phyloP scores from a whole-genome alignment of 2,329 filamentous ascomycete genomes.

The Podosphaera aphanis region DNA sequence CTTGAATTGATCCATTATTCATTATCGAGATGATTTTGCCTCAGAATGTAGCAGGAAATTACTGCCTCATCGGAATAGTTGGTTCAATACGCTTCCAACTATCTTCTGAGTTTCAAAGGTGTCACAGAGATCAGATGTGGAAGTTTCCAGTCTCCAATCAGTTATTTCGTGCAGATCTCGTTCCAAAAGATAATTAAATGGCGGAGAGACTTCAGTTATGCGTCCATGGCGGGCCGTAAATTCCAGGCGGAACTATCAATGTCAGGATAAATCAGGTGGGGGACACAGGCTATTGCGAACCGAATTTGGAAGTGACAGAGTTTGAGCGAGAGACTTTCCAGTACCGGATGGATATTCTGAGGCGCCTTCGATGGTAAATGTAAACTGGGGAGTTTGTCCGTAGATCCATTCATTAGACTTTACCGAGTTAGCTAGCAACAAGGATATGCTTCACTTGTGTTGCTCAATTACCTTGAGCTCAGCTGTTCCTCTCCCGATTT shows the following conservation, averaged over 20 bases:
- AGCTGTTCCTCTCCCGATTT: slow-evolving; percentile 35
- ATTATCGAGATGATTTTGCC: no score
- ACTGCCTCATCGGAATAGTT: not conserved
- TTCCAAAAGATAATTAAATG: not conserved
- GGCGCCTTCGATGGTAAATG: slow-evolving; percentile 38
- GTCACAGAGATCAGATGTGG: no score
- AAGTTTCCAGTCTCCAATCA: not conserved
- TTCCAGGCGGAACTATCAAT: slow-evolving; percentile 3
- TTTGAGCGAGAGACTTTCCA: not conserved
- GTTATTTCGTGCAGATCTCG: slow-evolving; percentile 1
- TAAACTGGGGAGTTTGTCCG: slow-evolving; percentile 67
- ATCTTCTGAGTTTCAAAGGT: not conserved
- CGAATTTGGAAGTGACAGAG: not conserved
- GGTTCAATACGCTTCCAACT: not conserved
- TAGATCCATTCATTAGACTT: slow-evolving; percentile 54
- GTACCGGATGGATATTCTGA: slow-evolving; percentile 17
- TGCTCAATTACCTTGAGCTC: slow-evolving; percentile 31
- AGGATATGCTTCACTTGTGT: not conserved
- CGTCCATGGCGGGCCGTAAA: slow-evolving; percentile 10
- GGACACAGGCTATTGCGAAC: not conserved
- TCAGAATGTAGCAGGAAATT: not conserved
- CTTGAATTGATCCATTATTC: no score
- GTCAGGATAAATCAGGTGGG: not conserved
- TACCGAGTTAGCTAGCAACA: slow-evolving; percentile 10
- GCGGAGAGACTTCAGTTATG: slow-evolving; percentile 7